Conservation (phyloP, 2,329 filamentous ascomycete species). For the Coniosporium tulheliwenetii region DNA sequence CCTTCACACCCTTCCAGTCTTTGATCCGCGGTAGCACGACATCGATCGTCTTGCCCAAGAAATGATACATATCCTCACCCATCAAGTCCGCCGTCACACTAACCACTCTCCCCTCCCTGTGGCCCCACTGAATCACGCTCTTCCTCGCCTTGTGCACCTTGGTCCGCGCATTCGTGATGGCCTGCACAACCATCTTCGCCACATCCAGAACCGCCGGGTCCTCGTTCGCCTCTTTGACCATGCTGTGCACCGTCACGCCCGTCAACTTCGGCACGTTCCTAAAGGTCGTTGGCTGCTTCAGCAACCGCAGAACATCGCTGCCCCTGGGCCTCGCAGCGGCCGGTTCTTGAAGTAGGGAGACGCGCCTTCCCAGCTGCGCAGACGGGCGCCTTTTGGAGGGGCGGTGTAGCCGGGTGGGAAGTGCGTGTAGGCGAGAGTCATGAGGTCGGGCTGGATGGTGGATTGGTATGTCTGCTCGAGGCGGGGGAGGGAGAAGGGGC, state of each 20-base stretch:
- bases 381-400: constrained; percentile 42
- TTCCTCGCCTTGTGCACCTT: constrained; percentile 52
- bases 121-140: constrained; percentile 60
- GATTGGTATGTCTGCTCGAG: constrained; percentile 80
- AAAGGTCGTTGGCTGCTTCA: constrained; percentile 57
- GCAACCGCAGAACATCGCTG: constrained; percentile 50
- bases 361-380: constrained; percentile 76
- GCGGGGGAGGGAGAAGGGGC: constrained; percentile 77
- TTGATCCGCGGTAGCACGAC: constrained; percentile 90
- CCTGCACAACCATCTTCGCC: constrained; percentile 68
- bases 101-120: constrained; percentile 55
- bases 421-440: constrained; percentile 81
- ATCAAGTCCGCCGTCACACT: constrained; percentile 63
- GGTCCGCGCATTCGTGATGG: constrained; percentile 66
- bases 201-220: constrained; percentile 67
- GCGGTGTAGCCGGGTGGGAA: constrained; percentile 58
- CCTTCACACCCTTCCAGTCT: constrained; percentile 76
- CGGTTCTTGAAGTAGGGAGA: constrained; percentile 93
- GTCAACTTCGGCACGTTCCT: constrained; percentile 71
- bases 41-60: constrained; percentile 78
- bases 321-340: constrained; percentile 69
- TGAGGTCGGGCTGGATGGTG: constrained; percentile 73
- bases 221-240: constrained; percentile 50
- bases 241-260: constrained; percentile 65
- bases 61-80: constrained; percentile 75